phyloP scores from a whole-genome alignment of 495 filamentous ascomycete species.

The Neurospora sp. region DNA sequence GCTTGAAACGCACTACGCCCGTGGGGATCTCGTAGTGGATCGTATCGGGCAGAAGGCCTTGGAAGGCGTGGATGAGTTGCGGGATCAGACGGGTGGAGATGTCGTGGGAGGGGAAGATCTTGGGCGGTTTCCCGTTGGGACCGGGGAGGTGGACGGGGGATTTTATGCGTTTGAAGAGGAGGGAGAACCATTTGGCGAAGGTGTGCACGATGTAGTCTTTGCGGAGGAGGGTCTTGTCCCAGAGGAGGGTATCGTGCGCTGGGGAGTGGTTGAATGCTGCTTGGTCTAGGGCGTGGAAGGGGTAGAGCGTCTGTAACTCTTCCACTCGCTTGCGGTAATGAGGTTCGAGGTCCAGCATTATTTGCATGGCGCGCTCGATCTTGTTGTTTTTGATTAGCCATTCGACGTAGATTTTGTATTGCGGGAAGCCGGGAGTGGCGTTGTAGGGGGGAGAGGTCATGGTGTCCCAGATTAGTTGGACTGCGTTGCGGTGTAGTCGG shows the following conservation, averaged over 20 bases:
- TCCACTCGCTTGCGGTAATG: constrained; percentile 15
- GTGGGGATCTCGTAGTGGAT: constrained; percentile 22
- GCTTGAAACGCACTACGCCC: constrained; percentile 11
- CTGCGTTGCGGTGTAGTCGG: constrained; percentile 2
- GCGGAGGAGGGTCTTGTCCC: neutral
- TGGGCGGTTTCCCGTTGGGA: neutral
- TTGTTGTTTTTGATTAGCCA: constrained; percentile 13
- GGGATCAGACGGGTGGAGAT: constrained; percentile 24
- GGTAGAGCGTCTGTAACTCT: constrained; percentile 20
- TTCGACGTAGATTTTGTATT: constrained; percentile 22
- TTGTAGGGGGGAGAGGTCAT: constrained; percentile 24
- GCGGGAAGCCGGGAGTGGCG: constrained; percentile 17
- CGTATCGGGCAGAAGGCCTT: constrained; percentile 31
- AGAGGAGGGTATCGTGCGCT: neutral
- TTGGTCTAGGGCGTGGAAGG: constrained; percentile 13
- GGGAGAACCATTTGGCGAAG: constrained; percentile 6
- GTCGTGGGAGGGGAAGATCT: constrained; percentile 1
- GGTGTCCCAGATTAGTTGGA: constrained; percentile 23
- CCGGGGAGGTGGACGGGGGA: neutral
- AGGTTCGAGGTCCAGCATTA: constrained; percentile 16
- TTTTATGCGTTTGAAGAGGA: constrained; percentile 8
- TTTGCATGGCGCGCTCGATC: constrained; percentile 6
- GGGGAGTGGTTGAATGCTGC: neutral
- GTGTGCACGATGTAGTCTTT: neutral
- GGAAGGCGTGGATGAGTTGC: constrained; percentile 38